These are phyloP conservation scores for Parietaria judaica DNA, from an alignment of 306 rosid species.

Conservation along the genomic window DNA sequence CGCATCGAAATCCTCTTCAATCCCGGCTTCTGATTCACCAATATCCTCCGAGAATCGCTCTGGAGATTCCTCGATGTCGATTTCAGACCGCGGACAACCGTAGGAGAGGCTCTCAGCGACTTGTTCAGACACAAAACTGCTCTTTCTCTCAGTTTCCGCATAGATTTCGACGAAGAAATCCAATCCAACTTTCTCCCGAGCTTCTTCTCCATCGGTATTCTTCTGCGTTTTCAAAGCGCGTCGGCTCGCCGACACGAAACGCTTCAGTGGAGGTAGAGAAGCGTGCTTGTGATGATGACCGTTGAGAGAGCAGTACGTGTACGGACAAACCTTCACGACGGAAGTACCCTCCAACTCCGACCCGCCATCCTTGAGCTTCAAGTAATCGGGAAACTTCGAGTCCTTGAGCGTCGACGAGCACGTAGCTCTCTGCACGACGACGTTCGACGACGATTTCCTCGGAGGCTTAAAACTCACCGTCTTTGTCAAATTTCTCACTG, in stretches of 20 bases:
- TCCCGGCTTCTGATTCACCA: slow-evolving; percentile 19
- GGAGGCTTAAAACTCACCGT: slow-evolving; percentile 59
- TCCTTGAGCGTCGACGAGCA: slow-evolving; percentile 87
- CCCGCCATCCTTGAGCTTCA: slow-evolving; percentile 57
- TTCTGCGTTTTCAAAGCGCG: slow-evolving; percentile 57
- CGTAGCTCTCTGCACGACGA: slow-evolving; percentile 45
- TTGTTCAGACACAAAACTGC: slow-evolving; percentile 12
- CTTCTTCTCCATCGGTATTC: slow-evolving; percentile 22
- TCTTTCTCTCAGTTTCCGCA: slow-evolving; percentile 23
- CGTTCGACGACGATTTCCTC: slow-evolving; percentile 20
- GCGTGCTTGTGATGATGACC: slow-evolving; percentile 68
- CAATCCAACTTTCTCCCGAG: slow-evolving; percentile 19
- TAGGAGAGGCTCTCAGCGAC: slow-evolving; percentile 20
- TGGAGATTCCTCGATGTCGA: slow-evolving; percentile 26
- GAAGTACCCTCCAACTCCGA: slow-evolving; percentile 81
- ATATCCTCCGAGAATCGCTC: slow-evolving; percentile 10
- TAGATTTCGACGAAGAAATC: slow-evolving; percentile 58
- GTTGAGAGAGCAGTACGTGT: slow-evolving; percentile 82
- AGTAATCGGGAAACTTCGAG: slow-evolving; percentile 61
- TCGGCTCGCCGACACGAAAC: slow-evolving; percentile 65
- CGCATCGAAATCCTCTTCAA: slow-evolving; percentile 6
- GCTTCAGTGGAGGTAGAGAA: slow-evolving; percentile 66
- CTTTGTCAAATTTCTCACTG: slow-evolving; percentile 58
- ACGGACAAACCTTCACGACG: slow-evolving; percentile 71
- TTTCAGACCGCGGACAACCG: slow-evolving; percentile 24